Conservation (phyloP, 2,329 filamentous ascomycete genomes). For the Colletotrichum orchidophilum region DNA sequence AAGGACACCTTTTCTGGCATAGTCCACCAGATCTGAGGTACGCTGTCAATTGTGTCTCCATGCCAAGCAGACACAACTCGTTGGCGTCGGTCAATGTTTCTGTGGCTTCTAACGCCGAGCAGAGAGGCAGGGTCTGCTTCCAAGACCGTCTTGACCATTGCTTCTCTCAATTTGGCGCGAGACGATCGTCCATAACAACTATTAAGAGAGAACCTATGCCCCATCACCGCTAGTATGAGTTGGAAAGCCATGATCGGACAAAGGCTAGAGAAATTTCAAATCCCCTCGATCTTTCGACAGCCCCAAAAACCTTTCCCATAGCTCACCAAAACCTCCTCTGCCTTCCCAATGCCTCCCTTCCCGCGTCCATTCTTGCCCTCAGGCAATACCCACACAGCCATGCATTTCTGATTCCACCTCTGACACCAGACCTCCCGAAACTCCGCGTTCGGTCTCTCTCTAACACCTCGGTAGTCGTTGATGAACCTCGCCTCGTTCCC, state of each 20-base stretch:
- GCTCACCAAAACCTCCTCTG: conserved; percentile 72
- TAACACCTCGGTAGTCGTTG: conserved; percentile 72
- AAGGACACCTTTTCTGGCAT: no score
- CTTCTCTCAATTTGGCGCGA: neutral
- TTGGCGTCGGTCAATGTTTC: neutral
- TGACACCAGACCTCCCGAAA: conserved; percentile 68
- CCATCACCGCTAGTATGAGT: no score
- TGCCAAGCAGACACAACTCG: neutral
- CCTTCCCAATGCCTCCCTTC: conserved; percentile 59
- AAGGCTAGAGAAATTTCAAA: neutral
- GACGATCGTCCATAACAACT: neutral
- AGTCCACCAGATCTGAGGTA: neutral
- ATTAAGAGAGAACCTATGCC: neutral
- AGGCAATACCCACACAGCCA: conserved; percentile 66
- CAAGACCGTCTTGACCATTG: neutral
- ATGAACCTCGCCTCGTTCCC: conserved; percentile 74
- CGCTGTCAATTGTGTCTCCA: neutral
- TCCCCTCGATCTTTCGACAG: neutral
- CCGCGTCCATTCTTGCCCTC: conserved; percentile 48
- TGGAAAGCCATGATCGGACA: no score
- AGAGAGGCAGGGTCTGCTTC: neutral
- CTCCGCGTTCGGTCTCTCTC: conserved; percentile 63
- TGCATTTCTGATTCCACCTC: conserved; percentile 59
- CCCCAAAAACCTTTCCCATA: conserved; percentile 75
- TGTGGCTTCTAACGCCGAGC: neutral